Evolutionary conservation across 179 eudicot species (phyloP), one percentile per base, ranked within the genome.

Genomic region (Silene vulgaris): DNA sequence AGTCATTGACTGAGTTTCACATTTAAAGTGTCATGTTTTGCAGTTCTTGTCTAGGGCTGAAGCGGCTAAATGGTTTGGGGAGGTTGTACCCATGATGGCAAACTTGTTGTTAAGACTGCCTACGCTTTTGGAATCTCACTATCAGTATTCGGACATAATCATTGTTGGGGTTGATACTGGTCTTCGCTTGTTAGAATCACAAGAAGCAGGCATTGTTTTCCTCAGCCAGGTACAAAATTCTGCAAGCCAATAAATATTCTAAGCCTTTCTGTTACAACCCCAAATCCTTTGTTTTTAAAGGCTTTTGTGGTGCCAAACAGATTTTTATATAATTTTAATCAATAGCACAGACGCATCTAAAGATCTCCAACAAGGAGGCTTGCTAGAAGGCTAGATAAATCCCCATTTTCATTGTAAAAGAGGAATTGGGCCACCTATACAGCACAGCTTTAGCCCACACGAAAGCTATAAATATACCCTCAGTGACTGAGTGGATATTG

Each of bases 151-250:
- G 64, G 86, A 80, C 73, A 66, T 76, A 13, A 61, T 80, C 21
- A 65, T 76, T 78, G 57, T 40, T 65, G 88, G 88, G 73, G 77
- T 87, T 65, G 86, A 84, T 32, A 85, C 91, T 3, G 80, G 90
- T 75, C 91, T 93, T 71, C 90, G 97, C 48, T 74, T 93, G 60
- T 71, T 93, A 79, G 91, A 84, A 77, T 80, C 97, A 28, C 98
- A 91, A 79, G 78, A 90, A 54, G 63, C 87, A 48, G 97, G 97
- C 77, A 82, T 87, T 59, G 91, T 94, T 65, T 74, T 94, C 75
- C 92, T 91, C 75, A 87, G 88, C 79, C 97, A 94, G 92, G 98
- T 91, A 78, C 68, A 68, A 68, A 16, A 0, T 17, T 19, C 37
- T 4, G 4, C 11, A 43, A 17, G 57, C 56, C 43, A 69, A 11